Evolutionary conservation across 768 basidiomycete genomes (phyloP), one percentile per base, ranked within the genome.

Genomic region (Gloeostereum incarnatum): DNA sequence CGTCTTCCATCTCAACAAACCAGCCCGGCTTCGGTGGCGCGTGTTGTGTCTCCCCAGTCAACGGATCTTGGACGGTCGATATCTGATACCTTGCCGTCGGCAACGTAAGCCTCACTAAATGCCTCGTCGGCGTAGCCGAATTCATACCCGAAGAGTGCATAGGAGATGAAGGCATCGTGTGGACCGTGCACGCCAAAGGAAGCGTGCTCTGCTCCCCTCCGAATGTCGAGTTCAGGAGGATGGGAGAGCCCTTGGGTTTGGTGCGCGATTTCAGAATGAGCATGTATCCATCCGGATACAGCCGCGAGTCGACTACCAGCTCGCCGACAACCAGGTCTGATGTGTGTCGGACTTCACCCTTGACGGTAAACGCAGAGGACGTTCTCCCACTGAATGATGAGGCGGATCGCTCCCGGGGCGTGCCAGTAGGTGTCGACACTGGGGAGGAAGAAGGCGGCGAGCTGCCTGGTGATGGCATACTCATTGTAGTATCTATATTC

Each of bases 81-180:
- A 79, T 71, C 53, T 81, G 76, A 52, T 78, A 88, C 44, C 81
- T 82, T 14, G 86, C 80, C 2, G 89, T 94, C 2, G 92, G 92
- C 13, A 96, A 58, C 26, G 72, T 75, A 36, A 97, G 49, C 35
- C 87, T 69, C 10, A 97, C 45, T 32, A 96, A 58, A 58, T 96
- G 90, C 31, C 89, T 71, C 40, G 75, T 73, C 25, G 81, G 64
- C 19, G 66, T 72, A 11, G 63, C 67, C 6, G 60, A 56, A 33
- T 61, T 65, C 33, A 76, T 53, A 16, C 67, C 73, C 25, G 85
- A 81, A 16, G 88, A 85, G 48, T 85, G 86, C 41, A 88, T 60
- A 8, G 89, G 76, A 16, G 89, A 91, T 2, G 80, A 75, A 0
- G 93, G 89, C 38, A 94, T 71, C 1, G 81, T 83, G 52, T 86